phyloP scores from a whole-genome alignment of 768 basidiomycete species.

The Pleurotus platypus region DNA sequence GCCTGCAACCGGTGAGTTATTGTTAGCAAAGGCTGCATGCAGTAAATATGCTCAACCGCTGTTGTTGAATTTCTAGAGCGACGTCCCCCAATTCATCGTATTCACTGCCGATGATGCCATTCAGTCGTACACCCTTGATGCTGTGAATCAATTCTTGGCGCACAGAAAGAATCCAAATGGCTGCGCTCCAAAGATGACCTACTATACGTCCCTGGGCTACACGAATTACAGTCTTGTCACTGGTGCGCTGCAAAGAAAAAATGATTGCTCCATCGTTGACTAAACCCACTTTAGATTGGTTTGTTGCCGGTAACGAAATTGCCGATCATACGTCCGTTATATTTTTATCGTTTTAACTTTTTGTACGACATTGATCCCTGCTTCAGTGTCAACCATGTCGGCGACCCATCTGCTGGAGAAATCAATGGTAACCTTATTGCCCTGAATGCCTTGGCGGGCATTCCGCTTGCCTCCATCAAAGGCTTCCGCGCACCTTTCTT shows the following conservation, averaged over 20 bases:
- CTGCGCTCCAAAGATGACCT: constrained; percentile 73
- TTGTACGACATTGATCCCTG: not conserved
- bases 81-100: constrained; percentile 65
- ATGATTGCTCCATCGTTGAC: no score
- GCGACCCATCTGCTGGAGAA: constrained; percentile 56
- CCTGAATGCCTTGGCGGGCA: constrained; percentile 74
- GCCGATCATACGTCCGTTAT: constrained; percentile 67
- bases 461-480: constrained; percentile 57
- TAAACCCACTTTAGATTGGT: constrained; percentile 51
- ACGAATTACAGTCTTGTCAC: constrained; percentile 77
- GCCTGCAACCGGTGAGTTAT: constrained; percentile 54
- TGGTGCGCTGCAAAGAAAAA: constrained; percentile 22
- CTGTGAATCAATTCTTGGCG: constrained; percentile 72
- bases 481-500: constrained; percentile 82
- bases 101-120: constrained; percentile 78
- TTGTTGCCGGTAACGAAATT: constrained; percentile 79
- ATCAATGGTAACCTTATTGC: constrained; percentile 78
- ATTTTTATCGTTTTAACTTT: constrained; percentile 4
- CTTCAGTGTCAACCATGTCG: constrained; percentile 75
- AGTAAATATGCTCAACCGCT: not conserved
- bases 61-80: constrained; percentile 30
- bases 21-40: not conserved
- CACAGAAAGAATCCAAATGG: constrained; percentile 76
- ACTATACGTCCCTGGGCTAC: constrained; percentile 66
- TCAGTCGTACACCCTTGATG: constrained; percentile 71